A percentile compares a stretch with the other conserved stretches of the same genome.
phyloP scores from a whole-genome alignment of 148 eudicot species.

The Fagopyrum esculentum region DNA sequence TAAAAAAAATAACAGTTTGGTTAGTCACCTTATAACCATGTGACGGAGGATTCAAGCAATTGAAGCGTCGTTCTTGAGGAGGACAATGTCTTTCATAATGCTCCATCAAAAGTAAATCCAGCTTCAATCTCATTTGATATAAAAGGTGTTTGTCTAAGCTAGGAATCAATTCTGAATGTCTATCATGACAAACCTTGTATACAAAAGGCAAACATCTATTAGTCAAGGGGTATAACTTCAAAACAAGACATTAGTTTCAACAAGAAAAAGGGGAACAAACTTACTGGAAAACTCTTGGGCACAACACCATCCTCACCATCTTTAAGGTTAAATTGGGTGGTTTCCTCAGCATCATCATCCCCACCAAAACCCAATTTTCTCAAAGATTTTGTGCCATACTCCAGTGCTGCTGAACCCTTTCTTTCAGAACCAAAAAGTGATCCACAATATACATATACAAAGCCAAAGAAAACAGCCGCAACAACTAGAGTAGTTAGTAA shows the following conservation, averaged over 20 bases:
- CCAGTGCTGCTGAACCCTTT: slow-evolving; percentile 67
- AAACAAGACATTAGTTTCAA: neutral
- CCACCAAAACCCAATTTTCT: slow-evolving; percentile 88
- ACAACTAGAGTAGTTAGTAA: slow-evolving; percentile 46
- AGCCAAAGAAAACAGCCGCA: slow-evolving; percentile 49
- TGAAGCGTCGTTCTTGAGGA: slow-evolving; percentile 81
- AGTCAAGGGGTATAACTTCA: neutral
- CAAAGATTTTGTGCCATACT: slow-evolving; percentile 86
- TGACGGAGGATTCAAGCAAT: slow-evolving; percentile 98
- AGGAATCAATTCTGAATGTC: slow-evolving; percentile 92
- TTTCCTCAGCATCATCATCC: slow-evolving; percentile 83
- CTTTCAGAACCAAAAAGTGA: slow-evolving; percentile 62
- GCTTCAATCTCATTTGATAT: slow-evolving; percentile 87
- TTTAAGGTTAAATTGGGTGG: slow-evolving; percentile 41
- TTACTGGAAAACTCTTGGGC: slow-evolving; percentile 88
- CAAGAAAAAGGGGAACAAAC: slow-evolving; percentile 18
- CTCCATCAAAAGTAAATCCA: slow-evolving; percentile 95
- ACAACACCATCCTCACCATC: slow-evolving; percentile 55
- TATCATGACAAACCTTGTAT: slow-evolving; percentile 84
- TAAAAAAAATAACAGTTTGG: neutral
- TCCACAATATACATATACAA: slow-evolving; percentile 53
- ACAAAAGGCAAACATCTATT: slow-evolving; percentile 17
- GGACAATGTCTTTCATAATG: slow-evolving; percentile 99
- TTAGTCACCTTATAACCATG: slow-evolving; percentile 72
- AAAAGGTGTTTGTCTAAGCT: slow-evolving; percentile 92